Conservation (phyloP, 148 eudicot genomes). For the Vaccinium myrtillus region DNA sequence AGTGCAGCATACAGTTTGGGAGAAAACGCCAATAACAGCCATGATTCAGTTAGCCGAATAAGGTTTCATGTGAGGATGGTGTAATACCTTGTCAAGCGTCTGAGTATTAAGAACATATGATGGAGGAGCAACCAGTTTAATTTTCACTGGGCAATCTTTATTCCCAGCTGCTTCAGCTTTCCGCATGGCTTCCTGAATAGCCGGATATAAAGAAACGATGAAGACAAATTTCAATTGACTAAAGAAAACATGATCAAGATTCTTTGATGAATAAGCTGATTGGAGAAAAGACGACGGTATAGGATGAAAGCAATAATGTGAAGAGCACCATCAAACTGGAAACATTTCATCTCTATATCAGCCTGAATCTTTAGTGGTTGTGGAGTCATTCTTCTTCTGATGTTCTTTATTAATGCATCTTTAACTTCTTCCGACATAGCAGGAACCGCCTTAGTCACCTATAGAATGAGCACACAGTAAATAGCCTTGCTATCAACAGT, state of each 20-base stretch:
- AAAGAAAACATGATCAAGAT: background rate
- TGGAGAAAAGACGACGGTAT: slow-evolving; percentile 9
- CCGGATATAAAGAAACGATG: background rate
- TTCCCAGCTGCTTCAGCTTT: no score
- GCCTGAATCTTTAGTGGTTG: slow-evolving; percentile 94
- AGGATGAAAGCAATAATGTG: slow-evolving; percentile 42
- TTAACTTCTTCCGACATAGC: no score
- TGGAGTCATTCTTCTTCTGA: slow-evolving; percentile 63
- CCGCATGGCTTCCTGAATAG: slow-evolving; percentile 54
- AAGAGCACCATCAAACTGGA: slow-evolving; percentile 94
- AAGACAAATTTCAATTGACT: background rate
- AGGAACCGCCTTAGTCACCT: no score
- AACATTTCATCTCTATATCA: slow-evolving; percentile 95
- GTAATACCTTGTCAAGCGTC: slow-evolving; percentile 87
- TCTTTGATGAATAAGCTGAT: background rate
- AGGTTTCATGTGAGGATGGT: no score
- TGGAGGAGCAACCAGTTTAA: slow-evolving; percentile 96
- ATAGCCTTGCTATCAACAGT: background rate
- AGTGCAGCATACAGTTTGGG: background rate
- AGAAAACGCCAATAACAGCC: background rate
- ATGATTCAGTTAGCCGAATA: background rate
- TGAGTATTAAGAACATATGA: slow-evolving; percentile 90
- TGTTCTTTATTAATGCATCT: no score
- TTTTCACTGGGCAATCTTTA: no score
- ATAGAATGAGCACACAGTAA: slow-evolving; percentile 22